Conservation (phyloP, 495 filamentous ascomycete genomes). For the Geopyxis carbonaria region DNA sequence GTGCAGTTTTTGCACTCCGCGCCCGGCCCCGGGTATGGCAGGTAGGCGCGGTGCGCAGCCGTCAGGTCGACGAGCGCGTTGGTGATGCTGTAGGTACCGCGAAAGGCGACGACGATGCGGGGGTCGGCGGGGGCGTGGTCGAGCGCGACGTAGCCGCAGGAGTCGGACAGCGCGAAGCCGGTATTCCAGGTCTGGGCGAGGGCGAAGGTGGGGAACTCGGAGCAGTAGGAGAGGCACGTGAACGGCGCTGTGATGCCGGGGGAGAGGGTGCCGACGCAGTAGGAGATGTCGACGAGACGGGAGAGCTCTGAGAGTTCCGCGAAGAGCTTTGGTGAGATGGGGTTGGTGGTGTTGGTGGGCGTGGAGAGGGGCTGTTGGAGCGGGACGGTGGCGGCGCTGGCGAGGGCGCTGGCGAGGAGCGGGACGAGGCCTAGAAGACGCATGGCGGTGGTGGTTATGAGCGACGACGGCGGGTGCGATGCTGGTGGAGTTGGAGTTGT, state of each 20-base stretch:
- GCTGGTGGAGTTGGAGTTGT: too few species aligned
- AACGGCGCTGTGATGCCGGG: slow-evolving; percentile 67
- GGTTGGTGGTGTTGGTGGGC: slow-evolving; percentile 22
- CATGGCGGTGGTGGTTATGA: too few species aligned
- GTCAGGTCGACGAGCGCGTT: slow-evolving; percentile 82
- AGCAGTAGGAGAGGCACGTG: slow-evolving; percentile 63
- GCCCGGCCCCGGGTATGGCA: slow-evolving; percentile 53
- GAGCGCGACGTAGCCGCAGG: slow-evolving; percentile 82
- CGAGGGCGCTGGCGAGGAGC: background rate
- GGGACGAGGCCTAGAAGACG: too few species aligned
- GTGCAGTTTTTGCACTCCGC: slow-evolving; percentile 62
- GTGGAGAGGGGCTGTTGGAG: background rate
- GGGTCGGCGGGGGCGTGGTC: slow-evolving; percentile 44
- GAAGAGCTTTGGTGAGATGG: slow-evolving; percentile 56
- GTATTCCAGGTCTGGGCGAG: slow-evolving; percentile 83
- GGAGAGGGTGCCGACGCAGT: slow-evolving; percentile 69
- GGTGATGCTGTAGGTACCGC: slow-evolving; percentile 81
- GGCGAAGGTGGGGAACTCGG: slow-evolving; percentile 60
- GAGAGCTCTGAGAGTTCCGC: slow-evolving; percentile 67
- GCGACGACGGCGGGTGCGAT: too few species aligned
- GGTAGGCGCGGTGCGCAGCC: slow-evolving; percentile 73
- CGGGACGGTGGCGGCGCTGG: background rate
- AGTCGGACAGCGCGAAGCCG: slow-evolving; percentile 69
- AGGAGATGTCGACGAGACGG: slow-evolving; percentile 81
- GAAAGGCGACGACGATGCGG: slow-evolving; percentile 76